phyloP scores from a whole-genome alignment of 768 basidiomycete species.

The Melanogaster broomeanus region DNA sequence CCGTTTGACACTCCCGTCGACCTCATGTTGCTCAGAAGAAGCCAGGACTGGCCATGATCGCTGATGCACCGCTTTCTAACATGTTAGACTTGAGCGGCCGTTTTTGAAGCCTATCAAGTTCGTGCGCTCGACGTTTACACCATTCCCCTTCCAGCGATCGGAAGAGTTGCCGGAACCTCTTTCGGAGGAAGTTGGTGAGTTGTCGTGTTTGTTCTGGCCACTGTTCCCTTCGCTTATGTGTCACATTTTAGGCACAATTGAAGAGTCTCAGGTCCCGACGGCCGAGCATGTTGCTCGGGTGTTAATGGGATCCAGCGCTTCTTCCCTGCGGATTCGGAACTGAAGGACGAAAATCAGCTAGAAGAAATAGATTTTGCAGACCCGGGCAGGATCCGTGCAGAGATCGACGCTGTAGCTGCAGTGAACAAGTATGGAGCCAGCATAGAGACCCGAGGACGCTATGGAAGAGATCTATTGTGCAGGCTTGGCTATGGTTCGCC shows the following conservation, averaged over 20 bases:
- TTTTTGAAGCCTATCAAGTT: slow-evolving; percentile 69
- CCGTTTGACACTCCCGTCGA: neutral
- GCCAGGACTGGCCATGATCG: neutral
- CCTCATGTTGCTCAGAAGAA: neutral
- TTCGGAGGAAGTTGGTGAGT: slow-evolving; percentile 53
- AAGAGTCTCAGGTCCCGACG: slow-evolving; percentile 63
- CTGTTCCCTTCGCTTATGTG: slow-evolving; percentile 4
- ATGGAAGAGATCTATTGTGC: slow-evolving; percentile 64
- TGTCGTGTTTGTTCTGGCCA: neutral
- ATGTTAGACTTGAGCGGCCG: slow-evolving; percentile 59
- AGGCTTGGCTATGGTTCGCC: slow-evolving; percentile 49
- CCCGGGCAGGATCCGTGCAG: slow-evolving; percentile 45
- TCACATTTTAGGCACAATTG: slow-evolving; percentile 34
- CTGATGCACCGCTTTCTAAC: slow-evolving; percentile 53
- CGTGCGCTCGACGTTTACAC: slow-evolving; percentile 56
- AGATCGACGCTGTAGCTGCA: slow-evolving; percentile 35
- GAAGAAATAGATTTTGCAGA: slow-evolving; percentile 72
- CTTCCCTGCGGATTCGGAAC: slow-evolving; percentile 24
- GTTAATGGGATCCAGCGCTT: slow-evolving; percentile 45
- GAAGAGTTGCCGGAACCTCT: slow-evolving; percentile 63
- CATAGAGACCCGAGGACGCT: slow-evolving; percentile 21
- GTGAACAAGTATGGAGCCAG: neutral
- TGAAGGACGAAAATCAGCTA: slow-evolving; percentile 39
- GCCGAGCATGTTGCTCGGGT: slow-evolving; percentile 66
- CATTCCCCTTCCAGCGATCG: slow-evolving; percentile 52